Evolutionary conservation across 2,329 filamentous ascomycete genomes (phyloP), one percentile per base, ranked within the genome.

Genomic region (Beauveria sp.): DNA sequence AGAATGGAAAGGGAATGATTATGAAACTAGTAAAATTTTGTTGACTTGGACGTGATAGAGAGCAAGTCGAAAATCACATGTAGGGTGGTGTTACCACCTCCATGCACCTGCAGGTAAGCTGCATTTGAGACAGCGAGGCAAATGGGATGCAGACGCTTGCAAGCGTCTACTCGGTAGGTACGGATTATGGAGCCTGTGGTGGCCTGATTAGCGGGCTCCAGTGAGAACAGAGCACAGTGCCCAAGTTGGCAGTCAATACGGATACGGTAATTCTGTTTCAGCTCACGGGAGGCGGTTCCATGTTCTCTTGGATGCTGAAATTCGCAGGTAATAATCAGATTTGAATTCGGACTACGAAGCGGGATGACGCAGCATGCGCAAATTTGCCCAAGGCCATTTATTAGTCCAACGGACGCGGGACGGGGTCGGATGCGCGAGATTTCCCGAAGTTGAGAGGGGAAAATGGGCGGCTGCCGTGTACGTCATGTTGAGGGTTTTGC

Each of bases 281-380:
- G 34, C 34, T 14, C 34, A 37, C 14, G 12, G 34, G 34, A 14
- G 34, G 5, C 5, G 12, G 34, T 14, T 14, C 34, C 34, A 37
- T 37, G 34, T 37, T 37, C 12, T 37, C 34, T 37, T 37, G 34
- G 5, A 14, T 37, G 34, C 34, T 14, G 34, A 12, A 14, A 37
- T 37, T 12, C 5, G 34, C 34, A 14, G 12, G 34, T 6, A 37
- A 37, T 37, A 37, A 14, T 37, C 4, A 37, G 0, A 1, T 2
- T 14, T 14, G 12, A 10, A 5, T 14, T 37, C 12, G 43, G 20
- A 28, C 54, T 56, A 56, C 41, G 9, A 26, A 26, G 54, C 54
- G 54, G 54, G 43, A 56, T 56, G 54, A 56, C 54, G 54, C 54
- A 47, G 16, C 40, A 55, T 7, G 40, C n/a, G 52, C 24, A 41